Percentiles rank a stretch among this genome's conserved stretches.
phyloP scores from a whole-genome alignment of 2,329 filamentous ascomycete species.

The Tolypocladium album region DNA sequence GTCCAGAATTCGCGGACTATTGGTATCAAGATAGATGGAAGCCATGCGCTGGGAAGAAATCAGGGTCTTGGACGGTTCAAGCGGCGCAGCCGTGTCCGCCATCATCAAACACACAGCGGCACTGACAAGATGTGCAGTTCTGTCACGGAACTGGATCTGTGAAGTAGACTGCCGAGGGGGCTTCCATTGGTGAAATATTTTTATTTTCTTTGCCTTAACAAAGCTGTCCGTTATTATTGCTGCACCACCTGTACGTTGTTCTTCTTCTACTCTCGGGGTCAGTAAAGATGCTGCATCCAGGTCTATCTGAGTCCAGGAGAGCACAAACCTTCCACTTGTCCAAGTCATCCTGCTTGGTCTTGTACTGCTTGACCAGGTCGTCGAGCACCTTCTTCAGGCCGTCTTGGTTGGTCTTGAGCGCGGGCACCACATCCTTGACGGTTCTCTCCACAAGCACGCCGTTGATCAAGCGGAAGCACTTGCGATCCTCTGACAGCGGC shows the following conservation, averaged over 20 bases:
- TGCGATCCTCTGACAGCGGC: constrained; percentile 73
- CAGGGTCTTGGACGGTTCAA: not conserved
- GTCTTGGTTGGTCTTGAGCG: constrained; percentile 86
- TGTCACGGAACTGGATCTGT: not conserved
- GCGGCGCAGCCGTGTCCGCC: not conserved
- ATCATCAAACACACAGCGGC: not conserved
- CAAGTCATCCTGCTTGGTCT: constrained; percentile 85
- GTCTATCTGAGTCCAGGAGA: not conserved
- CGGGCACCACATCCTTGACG: constrained; percentile 83
- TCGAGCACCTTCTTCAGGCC: constrained; percentile 90
- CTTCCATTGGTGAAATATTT: not conserved
- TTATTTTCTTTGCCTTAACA: not conserved
- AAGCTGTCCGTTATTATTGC: constrained; percentile 36
- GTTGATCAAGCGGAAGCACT: constrained; percentile 98
- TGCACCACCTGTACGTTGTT: constrained; percentile 83
- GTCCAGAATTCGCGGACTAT: not conserved
- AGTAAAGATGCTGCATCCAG: constrained; percentile 6
- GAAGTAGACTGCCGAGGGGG: not conserved
- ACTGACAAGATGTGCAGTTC: not conserved
- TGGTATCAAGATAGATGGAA: not conserved
- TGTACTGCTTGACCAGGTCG: constrained; percentile 93
- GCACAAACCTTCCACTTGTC: constrained; percentile 90
- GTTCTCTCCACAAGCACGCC: constrained; percentile 91
- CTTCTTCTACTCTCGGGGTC: constrained; percentile 55
- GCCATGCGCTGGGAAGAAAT: not conserved